These are phyloP conservation scores for Gyromitra esculenta DNA, from an alignment of 2,329 filamentous ascomycete species.

Conservation along the genomic window DNA sequence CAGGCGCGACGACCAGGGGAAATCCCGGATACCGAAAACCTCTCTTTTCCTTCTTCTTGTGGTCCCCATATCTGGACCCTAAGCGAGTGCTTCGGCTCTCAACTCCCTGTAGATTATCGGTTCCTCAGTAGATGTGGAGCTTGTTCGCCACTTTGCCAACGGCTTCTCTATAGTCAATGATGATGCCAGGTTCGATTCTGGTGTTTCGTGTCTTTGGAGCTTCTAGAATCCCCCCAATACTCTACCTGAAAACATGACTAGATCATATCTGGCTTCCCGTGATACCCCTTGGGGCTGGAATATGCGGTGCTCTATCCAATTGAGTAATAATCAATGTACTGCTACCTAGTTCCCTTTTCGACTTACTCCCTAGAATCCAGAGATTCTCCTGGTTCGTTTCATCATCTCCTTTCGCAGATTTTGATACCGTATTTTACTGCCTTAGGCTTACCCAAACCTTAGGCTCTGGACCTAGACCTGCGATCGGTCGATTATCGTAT, in stretches of 20 bases:
- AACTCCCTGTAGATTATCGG: neutral
- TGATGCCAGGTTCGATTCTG: conserved; percentile 1
- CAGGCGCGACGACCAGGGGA: conserved; percentile 35
- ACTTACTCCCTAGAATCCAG: conserved; percentile 3
- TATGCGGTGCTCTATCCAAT: neutral
- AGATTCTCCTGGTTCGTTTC: conserved; percentile 23
- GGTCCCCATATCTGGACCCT: neutral
- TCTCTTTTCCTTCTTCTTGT: conserved; percentile 4
- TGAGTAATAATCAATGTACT: too few species aligned
- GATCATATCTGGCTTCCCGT: conserved; percentile 1
- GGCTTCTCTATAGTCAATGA: conserved; percentile 1
- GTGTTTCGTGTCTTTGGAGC: neutral
- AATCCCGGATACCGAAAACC: conserved; percentile 19
- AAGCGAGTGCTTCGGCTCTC: conserved; percentile 27
- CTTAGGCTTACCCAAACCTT: neutral
- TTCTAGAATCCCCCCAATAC: conserved; percentile 10
- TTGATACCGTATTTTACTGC: neutral
- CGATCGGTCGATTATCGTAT: conserved; percentile 29
- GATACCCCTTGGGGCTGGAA: neutral
- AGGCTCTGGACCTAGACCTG: neutral
- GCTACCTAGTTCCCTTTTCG: neutral
- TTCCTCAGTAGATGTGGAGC: neutral
- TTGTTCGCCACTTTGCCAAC: conserved; percentile 15
- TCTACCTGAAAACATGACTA: neutral
- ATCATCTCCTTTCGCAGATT: conserved; percentile 3